Evolutionary conservation across 2,329 filamentous ascomycete species (phyloP).

Genomic region (Beauveria asiatica): DNA sequence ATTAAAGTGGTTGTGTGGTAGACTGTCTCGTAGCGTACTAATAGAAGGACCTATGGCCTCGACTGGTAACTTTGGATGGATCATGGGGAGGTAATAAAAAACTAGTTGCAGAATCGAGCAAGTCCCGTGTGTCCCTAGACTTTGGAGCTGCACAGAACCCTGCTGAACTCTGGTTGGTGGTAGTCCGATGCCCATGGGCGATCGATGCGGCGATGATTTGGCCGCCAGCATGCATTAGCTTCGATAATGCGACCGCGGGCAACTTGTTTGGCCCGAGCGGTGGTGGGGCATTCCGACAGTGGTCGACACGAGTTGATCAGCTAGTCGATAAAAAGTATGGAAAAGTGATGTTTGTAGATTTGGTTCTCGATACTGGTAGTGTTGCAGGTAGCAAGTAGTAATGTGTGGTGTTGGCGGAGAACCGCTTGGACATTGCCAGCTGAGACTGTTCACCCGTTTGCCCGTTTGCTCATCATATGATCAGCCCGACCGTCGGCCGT

Average conservation of each 20-base stretch:
- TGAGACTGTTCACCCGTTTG: not conserved
- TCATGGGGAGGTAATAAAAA: not conserved
- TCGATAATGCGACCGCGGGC: not conserved
- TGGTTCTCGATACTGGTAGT: too few species aligned
- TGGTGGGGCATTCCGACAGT: not conserved
- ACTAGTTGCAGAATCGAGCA: not conserved
- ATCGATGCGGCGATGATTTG: not conserved
- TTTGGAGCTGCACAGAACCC: not conserved
- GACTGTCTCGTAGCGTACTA: not conserved
- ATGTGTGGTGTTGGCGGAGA: too few species aligned
- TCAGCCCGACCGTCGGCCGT: not conserved
- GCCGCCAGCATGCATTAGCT: not conserved
- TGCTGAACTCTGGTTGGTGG: not conserved
- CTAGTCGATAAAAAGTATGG: not conserved
- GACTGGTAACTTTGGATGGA: not conserved
- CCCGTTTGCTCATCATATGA: too few species aligned
- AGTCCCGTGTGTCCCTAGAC: too few species aligned
- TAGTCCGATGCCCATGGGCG: not conserved
- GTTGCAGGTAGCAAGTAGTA: too few species aligned
- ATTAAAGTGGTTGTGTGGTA: too few species aligned
- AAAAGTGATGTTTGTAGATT: not conserved
- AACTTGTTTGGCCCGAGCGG: not conserved
- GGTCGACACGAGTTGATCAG: not conserved
- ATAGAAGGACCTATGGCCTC: not conserved
- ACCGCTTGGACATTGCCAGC: not conserved